Percentiles rank a stretch among this genome's conserved stretches.
Conservation (phyloP, 768 basidiomycete genomes). For the Neoboletus magnificus region DNA sequence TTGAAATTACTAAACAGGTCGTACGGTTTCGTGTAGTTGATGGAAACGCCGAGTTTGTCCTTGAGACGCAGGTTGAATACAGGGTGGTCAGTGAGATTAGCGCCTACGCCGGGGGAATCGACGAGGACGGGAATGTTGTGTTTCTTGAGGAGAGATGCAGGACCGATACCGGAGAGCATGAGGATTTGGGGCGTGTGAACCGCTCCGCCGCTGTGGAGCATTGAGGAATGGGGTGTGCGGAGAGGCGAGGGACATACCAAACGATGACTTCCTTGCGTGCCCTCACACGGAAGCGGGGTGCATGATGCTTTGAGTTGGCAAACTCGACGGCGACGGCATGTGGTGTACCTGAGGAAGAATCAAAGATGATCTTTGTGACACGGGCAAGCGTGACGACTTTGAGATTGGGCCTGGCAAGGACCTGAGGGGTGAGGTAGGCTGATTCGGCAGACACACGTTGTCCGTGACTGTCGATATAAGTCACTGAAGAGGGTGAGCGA, state of each 20-base stretch:
- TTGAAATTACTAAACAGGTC: slow-evolving; percentile 19
- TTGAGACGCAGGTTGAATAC: slow-evolving; percentile 50
- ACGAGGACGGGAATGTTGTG: slow-evolving; percentile 53
- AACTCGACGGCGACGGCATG: slow-evolving; percentile 65
- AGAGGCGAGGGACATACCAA: slow-evolving; percentile 39
- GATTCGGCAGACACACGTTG: slow-evolving; percentile 60
- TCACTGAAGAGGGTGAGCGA: slow-evolving; percentile 46
- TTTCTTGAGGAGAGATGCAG: slow-evolving; percentile 49
- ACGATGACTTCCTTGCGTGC: slow-evolving; percentile 61
- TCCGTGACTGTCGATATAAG: slow-evolving; percentile 53
- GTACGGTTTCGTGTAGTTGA: slow-evolving; percentile 38
- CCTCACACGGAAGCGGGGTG: slow-evolving; percentile 38
- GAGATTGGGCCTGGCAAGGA: slow-evolving; percentile 62
- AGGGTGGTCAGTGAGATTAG: slow-evolving; percentile 68
- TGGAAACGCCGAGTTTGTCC: slow-evolving; percentile 45
- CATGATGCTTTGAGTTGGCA: slow-evolving; percentile 28
- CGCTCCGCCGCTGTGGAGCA: slow-evolving; percentile 48
- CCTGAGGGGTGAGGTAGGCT: slow-evolving; percentile 64
- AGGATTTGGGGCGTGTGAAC: slow-evolving; percentile 66
- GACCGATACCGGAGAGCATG: slow-evolving; percentile 76
- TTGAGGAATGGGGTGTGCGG: neutral
- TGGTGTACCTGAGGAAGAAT: slow-evolving; percentile 35
- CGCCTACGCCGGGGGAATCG: slow-evolving; percentile 73
- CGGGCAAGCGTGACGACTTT: slow-evolving; percentile 55
- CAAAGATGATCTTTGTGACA: slow-evolving; percentile 58